Base-by-base conservation (phyloP, 352 stramenopile species). In the Pythium utonaiense region DNA sequence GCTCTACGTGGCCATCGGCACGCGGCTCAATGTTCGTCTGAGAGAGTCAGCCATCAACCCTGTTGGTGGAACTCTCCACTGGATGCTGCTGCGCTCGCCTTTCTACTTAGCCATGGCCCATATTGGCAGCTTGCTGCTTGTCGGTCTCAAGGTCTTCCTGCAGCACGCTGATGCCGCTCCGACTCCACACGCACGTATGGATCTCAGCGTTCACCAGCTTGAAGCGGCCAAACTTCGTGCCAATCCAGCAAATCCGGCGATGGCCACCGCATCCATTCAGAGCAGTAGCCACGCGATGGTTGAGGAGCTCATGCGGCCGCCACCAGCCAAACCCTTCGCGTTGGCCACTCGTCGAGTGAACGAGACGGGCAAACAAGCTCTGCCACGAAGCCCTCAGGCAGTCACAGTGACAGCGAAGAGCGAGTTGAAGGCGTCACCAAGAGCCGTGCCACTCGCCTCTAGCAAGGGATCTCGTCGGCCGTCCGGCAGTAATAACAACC, bases 111-210 rank as follows among this genome's bases (percentile, higher is more conserved):
- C 70, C 2, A 74, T 86, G 41, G 70, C 75, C 24, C 84, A 93
- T 54, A 70, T 88, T 24, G 78, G 73, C 50, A 88, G 77, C 30
- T 53, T 93, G 38, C 38, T 80, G 13, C 69, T 93, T 14, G 74
- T 93, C 4, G 59, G 64, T 33, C 75, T 93, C 38, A 92, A 93
- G 57, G 62, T 87, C 40, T 88, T 93, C 34, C 61, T 93, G n/a
- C 80, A 93, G 36, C 84, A 91, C 53, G 58, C 51, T 1, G 62
- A 70, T 17, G 25, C 21, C 56, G 16, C 1, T 31, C 1, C 21
- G 25, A 34, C 38, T 40, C 44, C 17, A 27, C 34, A 62, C 28
- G 9, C 30, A 6, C 13, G 42, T 4, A 34, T 41, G 38, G 14
- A 40, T 24, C 16, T 21, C 25, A 38, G 22, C 5, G n/a, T 34